A percentile compares a stretch with the other conserved stretches of the same genome.
Evolutionary conservation across 768 basidiomycete genomes (phyloP).

Genomic region (Roridomyces roridus): DNA sequence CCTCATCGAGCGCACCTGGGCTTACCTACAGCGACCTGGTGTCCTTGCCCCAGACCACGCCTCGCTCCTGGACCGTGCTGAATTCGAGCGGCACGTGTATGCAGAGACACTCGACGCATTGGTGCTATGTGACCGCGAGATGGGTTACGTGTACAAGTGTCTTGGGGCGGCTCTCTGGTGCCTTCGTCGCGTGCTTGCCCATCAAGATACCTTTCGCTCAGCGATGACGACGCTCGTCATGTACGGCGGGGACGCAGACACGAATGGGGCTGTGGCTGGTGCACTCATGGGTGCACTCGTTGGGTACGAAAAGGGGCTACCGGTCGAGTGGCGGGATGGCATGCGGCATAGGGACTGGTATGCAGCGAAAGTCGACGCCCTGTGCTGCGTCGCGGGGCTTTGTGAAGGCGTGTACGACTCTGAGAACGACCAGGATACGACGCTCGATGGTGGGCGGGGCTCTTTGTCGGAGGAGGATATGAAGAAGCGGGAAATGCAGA

Average conservation of each 20-base stretch:
- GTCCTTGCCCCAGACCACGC: not conserved
- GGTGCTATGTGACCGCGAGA: conserved; percentile 17
- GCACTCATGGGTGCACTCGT: conserved; percentile 28
- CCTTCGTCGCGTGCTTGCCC: conserved; percentile 21
- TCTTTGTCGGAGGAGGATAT: conserved; percentile 21
- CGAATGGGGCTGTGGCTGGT: conserved; percentile 29
- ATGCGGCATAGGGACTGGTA: conserved; percentile 27
- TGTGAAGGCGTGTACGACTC: conserved; percentile 21
- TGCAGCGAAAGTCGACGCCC: conserved; percentile 10
- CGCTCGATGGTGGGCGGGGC: conserved; percentile 25
- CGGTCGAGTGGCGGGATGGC: conserved; percentile 30
- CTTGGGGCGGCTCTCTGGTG: conserved; percentile 29
- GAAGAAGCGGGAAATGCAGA: conserved; percentile 26
- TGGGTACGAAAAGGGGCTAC: conserved; percentile 24
- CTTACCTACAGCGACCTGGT: conserved; percentile 6
- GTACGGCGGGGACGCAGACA: conserved; percentile 29
- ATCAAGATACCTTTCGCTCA: conserved; percentile 26
- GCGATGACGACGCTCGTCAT: conserved; percentile 28
- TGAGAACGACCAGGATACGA: conserved; percentile 19
- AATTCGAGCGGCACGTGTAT: conserved; percentile 25
- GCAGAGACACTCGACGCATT: conserved; percentile 21
- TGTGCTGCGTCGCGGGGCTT: conserved; percentile 22
- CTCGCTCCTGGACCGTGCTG: conserved; percentile 19
- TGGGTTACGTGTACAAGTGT: conserved; percentile 33
- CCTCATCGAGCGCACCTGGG: conserved; percentile 27